Base-by-base conservation (phyloP, 768 basidiomycete species). In the Lentinula edodes region DNA sequence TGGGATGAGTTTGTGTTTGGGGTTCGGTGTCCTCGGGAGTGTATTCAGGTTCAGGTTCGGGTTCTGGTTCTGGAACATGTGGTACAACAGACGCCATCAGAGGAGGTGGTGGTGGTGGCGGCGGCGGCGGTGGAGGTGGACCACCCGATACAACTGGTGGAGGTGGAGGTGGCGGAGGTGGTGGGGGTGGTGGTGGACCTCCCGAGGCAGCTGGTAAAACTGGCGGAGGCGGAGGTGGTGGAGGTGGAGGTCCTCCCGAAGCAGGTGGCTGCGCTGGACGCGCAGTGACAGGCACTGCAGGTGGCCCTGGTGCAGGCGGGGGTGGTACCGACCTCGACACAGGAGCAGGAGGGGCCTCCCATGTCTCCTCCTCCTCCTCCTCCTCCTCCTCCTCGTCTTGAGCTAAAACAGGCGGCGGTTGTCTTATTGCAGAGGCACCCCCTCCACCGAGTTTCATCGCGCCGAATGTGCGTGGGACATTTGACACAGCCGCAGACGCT, bases 401-500 rank as follows among this genome's bases (percentile, higher is more conserved):
- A 20, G 23, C 55, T 28, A 56, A 16, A 20, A n/a, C 41, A 23
- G 55, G 55, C 10, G 55, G 39, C 23, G 16, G 48, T 20, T 12
- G 48, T 32, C 48, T 12, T 28, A 28, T 28, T 3, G 3, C 28
- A 28, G 28, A 28, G 28, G 28, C 28, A 55, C 38, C 55, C 1
- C 55, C 55, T 5, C 55, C 55, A 32, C 55, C 55, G 16, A 56
- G 55, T 32, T 56, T 56, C 55, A 56, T 56, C 9, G 55, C 55
- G 2, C 55, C 55, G 41, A 56, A 56, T 5, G 61, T 78, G 79
- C 54, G 84, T 87, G 68, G 86, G 86, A 61, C 74, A 79, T 45
- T 76, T 74, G 62, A 86, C 9, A 18, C 36, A 36, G 38, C 16
- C 20, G 54, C 13, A 43, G 41, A 13, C n/a, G 55, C 28, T 28